Conservation (phyloP, 768 basidiomycete species). For the Leccinum incarnatum region DNA sequence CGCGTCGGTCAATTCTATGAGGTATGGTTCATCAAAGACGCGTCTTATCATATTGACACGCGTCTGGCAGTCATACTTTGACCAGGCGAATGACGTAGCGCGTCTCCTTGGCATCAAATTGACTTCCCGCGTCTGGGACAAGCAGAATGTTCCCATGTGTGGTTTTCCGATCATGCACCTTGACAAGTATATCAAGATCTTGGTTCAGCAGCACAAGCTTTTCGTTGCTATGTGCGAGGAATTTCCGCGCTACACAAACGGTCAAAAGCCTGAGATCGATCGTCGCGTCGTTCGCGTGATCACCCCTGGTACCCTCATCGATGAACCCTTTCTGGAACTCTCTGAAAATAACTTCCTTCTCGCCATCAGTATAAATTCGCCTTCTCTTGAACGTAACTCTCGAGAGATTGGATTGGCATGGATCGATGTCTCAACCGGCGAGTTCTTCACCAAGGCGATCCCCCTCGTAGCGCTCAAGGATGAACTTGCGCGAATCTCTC, state of each 20-base stretch:
- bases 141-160: conserved; percentile 72
- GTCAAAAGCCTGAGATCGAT: conserved; percentile 62
- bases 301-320: conserved; percentile 92
- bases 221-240: conserved; percentile 96
- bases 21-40: conserved; percentile 40
- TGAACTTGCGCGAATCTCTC: conserved; percentile 76
- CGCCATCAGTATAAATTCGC: conserved; percentile 45
- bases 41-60: conserved; percentile 8
- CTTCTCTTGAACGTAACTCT: background rate
- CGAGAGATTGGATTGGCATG: conserved; percentile 73
- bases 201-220: conserved; percentile 78
- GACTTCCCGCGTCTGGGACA: conserved; percentile 72
- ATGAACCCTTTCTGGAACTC: conserved; percentile 83
- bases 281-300: conserved; percentile 83
- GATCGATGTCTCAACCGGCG: conserved; percentile 94
- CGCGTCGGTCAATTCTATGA: conserved; percentile 96
- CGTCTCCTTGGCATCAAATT: conserved; percentile 79
- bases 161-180: conserved; percentile 88
- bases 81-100: conserved; percentile 80
- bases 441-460: conserved; percentile 77
- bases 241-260: conserved; percentile 54
- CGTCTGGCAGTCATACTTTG: conserved; percentile 78
- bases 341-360: conserved; percentile 90
- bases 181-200: conserved; percentile 80
- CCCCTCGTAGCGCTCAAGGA: conserved; percentile 61